Evolutionary conservation across 78 protist genomes (phyloP), one percentile per base, ranked within the genome.

Genomic region (Dictyostelium brefeldianum): DNA sequence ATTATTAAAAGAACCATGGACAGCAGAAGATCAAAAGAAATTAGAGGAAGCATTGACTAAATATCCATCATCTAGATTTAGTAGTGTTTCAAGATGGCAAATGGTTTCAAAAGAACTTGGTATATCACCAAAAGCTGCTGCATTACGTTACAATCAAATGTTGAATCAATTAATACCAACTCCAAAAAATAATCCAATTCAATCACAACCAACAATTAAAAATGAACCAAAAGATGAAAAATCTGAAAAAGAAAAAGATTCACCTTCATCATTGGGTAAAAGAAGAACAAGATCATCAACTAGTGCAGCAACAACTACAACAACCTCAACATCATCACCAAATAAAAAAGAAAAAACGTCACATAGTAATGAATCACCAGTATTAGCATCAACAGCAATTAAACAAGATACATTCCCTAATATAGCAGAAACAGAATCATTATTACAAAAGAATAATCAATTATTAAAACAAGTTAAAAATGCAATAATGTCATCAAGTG

Each of bases 111-210:
- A 87, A 87, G 93, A 87, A 8, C 25, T 87, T 12, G 84, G 84
- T 27, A 87, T 87, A 10, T 51, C 93, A 12, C 93, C 93, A 57
- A 87, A 87, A 64, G 81, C 84, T 27, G 93, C 50, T 1, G 93
- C 93, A 47, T 31, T 87, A 22, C 12, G 93, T n/a, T 87, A 87
- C 50, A 87, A 87, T 87, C 93, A 87, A 77, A 87, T 87, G 93
- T 77, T 87, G 29, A 62, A 64, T 71, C 67, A 25, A n/a, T 46
- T 47, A 41, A 59, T 41, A 43, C 46, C 59, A 5, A 62, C 17
- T 18, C 83, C 3, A 50, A 50, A 2, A 48, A 36, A 27, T 48
- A 29, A 18, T 11, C 47, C 15, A 46, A 9, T 1, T 43, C 81
- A 50, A 46, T 20, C n/a, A 75, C 81, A 25, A 43, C 46, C 6